Percentiles rank a stretch among this genome's conserved stretches.
Evolutionary conservation across 2,329 filamentous ascomycete species (phyloP).

Genomic region (Seiridium unicorne): DNA sequence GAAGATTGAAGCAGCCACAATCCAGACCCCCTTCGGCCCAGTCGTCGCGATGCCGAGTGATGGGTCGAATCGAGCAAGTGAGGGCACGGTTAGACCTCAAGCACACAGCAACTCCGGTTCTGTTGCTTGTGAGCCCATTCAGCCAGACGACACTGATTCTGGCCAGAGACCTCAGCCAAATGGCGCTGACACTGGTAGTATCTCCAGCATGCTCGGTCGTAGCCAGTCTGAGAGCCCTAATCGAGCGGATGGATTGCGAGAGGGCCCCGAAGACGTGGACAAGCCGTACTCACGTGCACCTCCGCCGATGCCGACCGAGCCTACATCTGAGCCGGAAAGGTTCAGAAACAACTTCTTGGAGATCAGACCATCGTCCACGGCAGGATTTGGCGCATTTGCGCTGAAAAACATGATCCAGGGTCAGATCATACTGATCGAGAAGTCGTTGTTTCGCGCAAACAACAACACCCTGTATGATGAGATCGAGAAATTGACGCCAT

Average conservation of each 20-base stretch:
- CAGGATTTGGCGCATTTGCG: slow-evolving; percentile 49
- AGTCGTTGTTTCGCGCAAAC: slow-evolving; percentile 36
- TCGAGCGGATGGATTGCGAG: not conserved
- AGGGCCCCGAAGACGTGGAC: not conserved
- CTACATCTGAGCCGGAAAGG: slow-evolving; percentile 7
- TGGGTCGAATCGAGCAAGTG: not conserved
- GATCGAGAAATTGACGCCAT: slow-evolving; percentile 31
- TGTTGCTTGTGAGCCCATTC: not conserved
- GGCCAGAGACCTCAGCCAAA: not conserved
- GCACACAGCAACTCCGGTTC: not conserved
- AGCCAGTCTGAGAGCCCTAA: not conserved
- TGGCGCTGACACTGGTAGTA: not conserved
- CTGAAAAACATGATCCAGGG: slow-evolving; percentile 31
- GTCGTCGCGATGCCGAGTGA: not conserved
- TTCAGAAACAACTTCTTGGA: slow-evolving; percentile 38
- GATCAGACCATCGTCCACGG: slow-evolving; percentile 36
- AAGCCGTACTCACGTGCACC: not conserved
- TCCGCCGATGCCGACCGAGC: not conserved
- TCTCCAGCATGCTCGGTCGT: not conserved
- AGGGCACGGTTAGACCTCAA: not conserved
- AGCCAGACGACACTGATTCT: not conserved
- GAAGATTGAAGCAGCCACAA: not conserved
- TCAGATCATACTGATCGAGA: slow-evolving; percentile 43
- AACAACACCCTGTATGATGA: slow-evolving; percentile 27
- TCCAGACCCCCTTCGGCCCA: not conserved